Conservation (phyloP, 768 basidiomycete species). For the Pisolithus orientalis region DNA sequence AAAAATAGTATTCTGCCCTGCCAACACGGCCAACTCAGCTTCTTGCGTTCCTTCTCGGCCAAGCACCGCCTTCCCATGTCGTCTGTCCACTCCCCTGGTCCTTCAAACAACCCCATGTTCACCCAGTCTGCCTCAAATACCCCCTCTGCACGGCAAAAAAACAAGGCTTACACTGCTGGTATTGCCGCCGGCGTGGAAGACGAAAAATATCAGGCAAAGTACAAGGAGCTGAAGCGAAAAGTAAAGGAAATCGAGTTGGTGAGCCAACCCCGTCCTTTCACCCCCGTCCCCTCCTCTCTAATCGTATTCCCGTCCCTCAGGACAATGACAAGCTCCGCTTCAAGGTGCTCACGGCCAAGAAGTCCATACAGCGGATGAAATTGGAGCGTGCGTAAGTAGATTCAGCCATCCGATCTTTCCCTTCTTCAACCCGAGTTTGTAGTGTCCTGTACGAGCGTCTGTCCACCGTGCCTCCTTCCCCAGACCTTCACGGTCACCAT, state of each 20-base stretch:
- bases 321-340: slow-evolving; percentile 86
- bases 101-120: slow-evolving; percentile 34
- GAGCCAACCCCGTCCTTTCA: slow-evolving; percentile 17
- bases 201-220: slow-evolving; percentile 81
- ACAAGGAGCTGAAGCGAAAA: slow-evolving; percentile 83
- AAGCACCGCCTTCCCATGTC: slow-evolving; percentile 54
- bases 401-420: slow-evolving; percentile 14
- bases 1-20: slow-evolving; percentile 16
- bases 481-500: slow-evolving; percentile 39
- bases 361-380: slow-evolving; percentile 81
- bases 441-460: slow-evolving; percentile 79
- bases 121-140: slow-evolving; percentile 22
- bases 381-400: slow-evolving; percentile 78
- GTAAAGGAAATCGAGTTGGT: slow-evolving; percentile 83
- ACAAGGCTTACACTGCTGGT: slow-evolving; percentile 45
- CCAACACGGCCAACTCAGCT: slow-evolving; percentile 16
- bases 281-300: slow-evolving; percentile 2
- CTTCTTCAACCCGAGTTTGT: slow-evolving; percentile 24
- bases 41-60: slow-evolving; percentile 28
- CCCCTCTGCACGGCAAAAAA: slow-evolving; percentile 40
- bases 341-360: slow-evolving; percentile 74
- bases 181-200: slow-evolving; percentile 79
- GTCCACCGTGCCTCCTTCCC: slow-evolving; percentile 52
- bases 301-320: slow-evolving; percentile 31
- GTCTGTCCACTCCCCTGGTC: slow-evolving; percentile 51